Evolutionary conservation across 768 basidiomycete species (phyloP).

Genomic region (Suillus cothurnatus): DNA sequence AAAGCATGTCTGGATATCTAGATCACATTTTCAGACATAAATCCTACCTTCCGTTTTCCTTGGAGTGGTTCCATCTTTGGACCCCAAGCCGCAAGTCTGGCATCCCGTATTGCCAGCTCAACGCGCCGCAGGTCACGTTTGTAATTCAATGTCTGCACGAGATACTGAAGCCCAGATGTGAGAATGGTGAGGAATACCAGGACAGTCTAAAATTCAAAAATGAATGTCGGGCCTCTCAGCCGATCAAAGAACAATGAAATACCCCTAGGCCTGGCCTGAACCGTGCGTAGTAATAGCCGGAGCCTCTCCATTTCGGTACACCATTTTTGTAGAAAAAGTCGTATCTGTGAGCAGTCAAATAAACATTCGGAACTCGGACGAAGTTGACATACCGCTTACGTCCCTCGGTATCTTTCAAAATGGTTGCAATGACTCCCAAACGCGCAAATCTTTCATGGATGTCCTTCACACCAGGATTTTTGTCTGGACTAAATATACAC

Average conservation of each 20-base stretch:
- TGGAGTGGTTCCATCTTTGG: conserved; percentile 65
- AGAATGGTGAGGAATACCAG: conserved; percentile 74
- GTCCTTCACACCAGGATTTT: conserved; percentile 84
- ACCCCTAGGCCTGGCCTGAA: conserved; percentile 92
- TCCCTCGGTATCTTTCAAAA: conserved; percentile 74
- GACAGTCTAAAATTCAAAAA: conserved; percentile 55
- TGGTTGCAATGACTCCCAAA: conserved; percentile 81
- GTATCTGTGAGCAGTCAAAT: conserved; percentile 50
- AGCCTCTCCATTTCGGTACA: conserved; percentile 95
- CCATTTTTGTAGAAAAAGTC: conserved; percentile 98
- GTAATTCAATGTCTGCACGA: conserved; percentile 80
- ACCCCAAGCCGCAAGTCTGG: conserved; percentile 82
- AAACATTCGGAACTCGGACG: neutral
- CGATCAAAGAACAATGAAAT: conserved; percentile 23
- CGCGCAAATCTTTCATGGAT: conserved; percentile 91
- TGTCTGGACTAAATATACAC: conserved; percentile 73
- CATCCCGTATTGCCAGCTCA: conserved; percentile 57
- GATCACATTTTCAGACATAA: neutral
- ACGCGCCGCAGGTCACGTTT: conserved; percentile 72
- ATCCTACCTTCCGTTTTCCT: conserved; percentile 67
- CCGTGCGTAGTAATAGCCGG: conserved; percentile 94
- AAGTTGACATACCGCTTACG: conserved; percentile 65
- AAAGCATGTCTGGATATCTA: conserved; percentile 10
- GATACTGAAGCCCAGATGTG: conserved; percentile 79
- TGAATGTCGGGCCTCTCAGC: conserved; percentile 7